Evolutionary conservation across 2,329 filamentous ascomycete genomes (phyloP), one percentile per base, ranked within the genome.

Genomic region (Myotisia sp.): DNA sequence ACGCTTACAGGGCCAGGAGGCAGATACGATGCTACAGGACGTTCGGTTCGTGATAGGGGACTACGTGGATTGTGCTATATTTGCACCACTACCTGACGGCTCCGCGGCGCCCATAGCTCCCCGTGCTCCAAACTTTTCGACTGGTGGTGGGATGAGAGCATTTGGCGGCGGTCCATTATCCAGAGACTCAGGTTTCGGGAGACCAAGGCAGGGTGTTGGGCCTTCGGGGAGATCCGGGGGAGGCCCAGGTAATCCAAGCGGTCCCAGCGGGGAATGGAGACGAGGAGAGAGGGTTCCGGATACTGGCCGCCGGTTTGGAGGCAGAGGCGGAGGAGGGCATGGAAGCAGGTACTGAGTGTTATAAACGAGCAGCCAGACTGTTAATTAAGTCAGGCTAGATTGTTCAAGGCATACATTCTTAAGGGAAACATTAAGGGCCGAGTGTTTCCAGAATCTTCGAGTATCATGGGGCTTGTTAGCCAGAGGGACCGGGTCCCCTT

Each of bases 1-100:
- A 19, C 10, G 13, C 1, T 52, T 64, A 29, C 55, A 71, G 35
- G 65, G 65, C 21, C 70, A 70, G 4, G 76, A 82, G 18, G 69
- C 73, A 7, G 67, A 75, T 18, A 87, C 79, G 60, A 86, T 81
- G 6, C 59, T 95, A 20, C 67, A 67, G 23, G 82, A 92, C 35
- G 75, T 72, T 21, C 71, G 78, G 14, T 92, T 93, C 49, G 79
- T 93, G 7, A 79, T 90, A 42, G 87, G 87, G 1, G 87, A 95
- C 56, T 92, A 80, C 51, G 68, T 95, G 26, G 78, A 79, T 38
- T 87, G 82, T 53, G 81, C 83, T 4, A 76, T 93, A 39, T 63
- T 87, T 37, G 76, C 82, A 26, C 82, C 83, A 1, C 60, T 80
- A 17, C 62, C 71, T 20, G 79, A 87, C 52, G 85, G 85, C 0